Conservation (phyloP, 2,329 filamentous ascomycete genomes). For the Aspergillus calidoustus region DNA sequence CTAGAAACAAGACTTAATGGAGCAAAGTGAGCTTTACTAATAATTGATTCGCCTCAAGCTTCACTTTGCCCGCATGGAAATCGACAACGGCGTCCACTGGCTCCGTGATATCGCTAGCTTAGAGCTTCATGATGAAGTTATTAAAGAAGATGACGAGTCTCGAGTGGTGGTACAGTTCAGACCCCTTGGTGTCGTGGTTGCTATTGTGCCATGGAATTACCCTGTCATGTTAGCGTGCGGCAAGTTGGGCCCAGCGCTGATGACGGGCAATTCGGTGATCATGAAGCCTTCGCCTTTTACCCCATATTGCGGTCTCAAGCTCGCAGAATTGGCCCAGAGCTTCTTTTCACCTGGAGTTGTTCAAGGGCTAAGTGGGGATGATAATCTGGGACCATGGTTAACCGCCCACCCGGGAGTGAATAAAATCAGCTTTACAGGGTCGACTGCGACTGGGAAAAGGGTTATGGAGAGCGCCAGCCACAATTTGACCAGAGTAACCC, state of each 20-base stretch:
- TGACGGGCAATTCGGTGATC: slow-evolving; percentile 58
- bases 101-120: no score
- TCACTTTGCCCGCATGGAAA: slow-evolving; percentile 9
- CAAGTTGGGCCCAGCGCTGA: slow-evolving; percentile 54
- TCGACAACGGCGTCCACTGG: slow-evolving; percentile 18
- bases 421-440: slow-evolving; percentile 25
- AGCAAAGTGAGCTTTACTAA: no score
- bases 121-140: no score
- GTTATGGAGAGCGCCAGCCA: slow-evolving; percentile 28
- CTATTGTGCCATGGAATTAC: slow-evolving; percentile 64
- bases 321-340: not conserved
- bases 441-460: slow-evolving; percentile 22
- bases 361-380: slow-evolving; percentile 13
- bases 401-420: slow-evolving; percentile 17
- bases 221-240: slow-evolving; percentile 45
- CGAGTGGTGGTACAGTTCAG: slow-evolving; percentile 31
- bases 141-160: slow-evolving; percentile 39
- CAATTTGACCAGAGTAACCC: slow-evolving; percentile 45
- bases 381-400: not conserved
- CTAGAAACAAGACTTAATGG: no score
- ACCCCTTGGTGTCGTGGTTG: slow-evolving; percentile 47
- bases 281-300: slow-evolving; percentile 32
- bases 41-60: no score
- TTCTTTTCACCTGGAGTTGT: slow-evolving; percentile 6
- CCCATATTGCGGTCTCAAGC: not conserved